Evolutionary conservation across 805 yeast genomes (phyloP), one percentile per base, ranked within the genome.

Genomic region (Brettanomyces nanus): DNA sequence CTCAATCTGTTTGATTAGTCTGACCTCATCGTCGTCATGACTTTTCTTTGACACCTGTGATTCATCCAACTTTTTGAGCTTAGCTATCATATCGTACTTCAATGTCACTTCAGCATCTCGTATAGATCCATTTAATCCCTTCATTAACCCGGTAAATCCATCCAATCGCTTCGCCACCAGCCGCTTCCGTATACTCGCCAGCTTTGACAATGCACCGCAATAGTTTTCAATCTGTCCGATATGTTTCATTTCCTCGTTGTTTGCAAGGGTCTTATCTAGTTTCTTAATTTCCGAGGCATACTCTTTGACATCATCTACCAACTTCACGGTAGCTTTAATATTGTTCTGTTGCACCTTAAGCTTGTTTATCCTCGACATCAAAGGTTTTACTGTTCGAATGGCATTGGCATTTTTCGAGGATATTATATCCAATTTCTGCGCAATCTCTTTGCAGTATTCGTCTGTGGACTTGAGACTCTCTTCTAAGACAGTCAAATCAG

Each of bases 401-500:
- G 90, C 81, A 18, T 67, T 65, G 19, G 65, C 53, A 5, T 87
- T 69, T 37, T 69, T 71, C 22, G 56, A 56, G 5, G 78, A 66
- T 38, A 87, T 70, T 35, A 62, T 65, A 22, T 57, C 63, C 30
- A 85, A 63, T 3, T 85, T 76, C 20, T 61, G 59, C 9, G 74
- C 64, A 39, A 87, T 77, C 31, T 70, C 59, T 2, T 58, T 52
- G 7, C 86, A 72, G 29, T 85, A 59, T 15, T 65, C 66, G 28
- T 72, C 70, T 3, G 85, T 73, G 38, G 75, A 71, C 35, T 67
- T 58, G 25, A 89, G 65, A 38, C 82, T 79, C 51, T 83, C 92
- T 37, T 85, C 82, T 23, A 87, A 68, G 4, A 87, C 87, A 2
- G 85, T 79, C 25, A 85, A 78, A 48, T 86, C 95, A 2, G 89